These are phyloP conservation scores for Podaxis rugospora DNA, from an alignment of 768 basidiomycete species.

Conservation along the genomic window DNA sequence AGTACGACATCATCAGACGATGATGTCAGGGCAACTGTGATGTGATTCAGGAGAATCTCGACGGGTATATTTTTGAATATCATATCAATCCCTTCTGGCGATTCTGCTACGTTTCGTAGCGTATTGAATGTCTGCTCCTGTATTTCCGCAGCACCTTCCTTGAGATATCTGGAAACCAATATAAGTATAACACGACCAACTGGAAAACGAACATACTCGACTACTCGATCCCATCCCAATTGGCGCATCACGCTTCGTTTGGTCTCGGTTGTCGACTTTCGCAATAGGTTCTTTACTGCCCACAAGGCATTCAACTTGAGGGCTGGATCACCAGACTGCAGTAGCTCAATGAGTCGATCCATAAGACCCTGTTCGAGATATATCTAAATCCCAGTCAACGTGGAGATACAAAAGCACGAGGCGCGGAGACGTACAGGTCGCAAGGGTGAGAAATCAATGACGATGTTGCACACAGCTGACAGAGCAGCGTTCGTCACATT, in stretches of 20 bases:
- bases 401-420: constrained; percentile 2
- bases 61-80: constrained; percentile 40
- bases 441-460: constrained; percentile 83
- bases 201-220: constrained; percentile 37
- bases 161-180: constrained; percentile 39
- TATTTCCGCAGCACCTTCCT: constrained; percentile 47
- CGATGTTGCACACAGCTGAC: constrained; percentile 77
- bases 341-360: constrained; percentile 55
- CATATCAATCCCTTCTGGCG: constrained; percentile 59
- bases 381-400: constrained; percentile 33
- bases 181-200: not conserved
- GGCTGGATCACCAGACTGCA: constrained; percentile 43
- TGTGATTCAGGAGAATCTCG: constrained; percentile 37
- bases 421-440: constrained; percentile 46
- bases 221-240: constrained; percentile 62
- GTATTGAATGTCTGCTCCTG: constrained; percentile 73
- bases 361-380: constrained; percentile 69
- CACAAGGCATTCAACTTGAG: constrained; percentile 74
- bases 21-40: constrained; percentile 47
- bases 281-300: constrained; percentile 82
- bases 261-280: constrained; percentile 52
- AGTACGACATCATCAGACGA: constrained; percentile 49
- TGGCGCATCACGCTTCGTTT: constrained; percentile 66
- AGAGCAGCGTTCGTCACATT: constrained; percentile 70
- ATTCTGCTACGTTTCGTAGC: constrained; percentile 62